A percentile compares a stretch with the other conserved stretches of the same genome.
These are phyloP conservation scores for Panaeolus cyanescens DNA, from an alignment of 768 basidiomycete species.

Conservation along the genomic window DNA sequence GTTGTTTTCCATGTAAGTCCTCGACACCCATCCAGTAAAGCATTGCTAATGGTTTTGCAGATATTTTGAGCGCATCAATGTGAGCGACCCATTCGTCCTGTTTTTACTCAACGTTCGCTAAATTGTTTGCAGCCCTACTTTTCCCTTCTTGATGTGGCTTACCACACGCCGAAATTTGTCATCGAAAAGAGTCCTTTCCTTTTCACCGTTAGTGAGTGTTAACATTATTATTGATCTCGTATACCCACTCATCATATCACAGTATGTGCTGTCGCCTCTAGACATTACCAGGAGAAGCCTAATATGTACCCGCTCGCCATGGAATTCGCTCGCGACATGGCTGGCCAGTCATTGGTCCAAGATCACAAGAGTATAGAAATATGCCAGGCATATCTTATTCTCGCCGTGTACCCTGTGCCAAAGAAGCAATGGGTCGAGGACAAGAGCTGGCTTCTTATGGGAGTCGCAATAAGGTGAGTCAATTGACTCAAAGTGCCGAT, in stretches of 20 bases:
- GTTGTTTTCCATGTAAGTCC: constrained; percentile 53
- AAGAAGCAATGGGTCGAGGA: constrained; percentile 71
- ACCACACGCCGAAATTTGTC: constrained; percentile 55
- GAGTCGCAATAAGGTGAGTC: constrained; percentile 64
- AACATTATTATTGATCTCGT: not conserved
- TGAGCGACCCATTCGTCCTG: constrained; percentile 23
- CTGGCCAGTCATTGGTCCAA: constrained; percentile 59
- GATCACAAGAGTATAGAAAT: constrained; percentile 72
- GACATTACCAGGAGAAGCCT: constrained; percentile 59
- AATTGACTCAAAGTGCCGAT: not conserved
- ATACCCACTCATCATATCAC: constrained; percentile 1
- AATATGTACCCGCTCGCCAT: constrained; percentile 58
- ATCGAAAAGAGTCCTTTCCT: constrained; percentile 59
- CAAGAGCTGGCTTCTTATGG: constrained; percentile 71
- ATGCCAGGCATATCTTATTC: constrained; percentile 74
- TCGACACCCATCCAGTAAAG: not conserved
- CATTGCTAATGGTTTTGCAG: constrained; percentile 23
- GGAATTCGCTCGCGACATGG: constrained; percentile 63
- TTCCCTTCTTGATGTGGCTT: constrained; percentile 55
- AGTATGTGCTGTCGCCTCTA: constrained; percentile 74
- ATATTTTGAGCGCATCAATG: constrained; percentile 57
- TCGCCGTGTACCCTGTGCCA: constrained; percentile 64
- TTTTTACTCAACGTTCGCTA: constrained; percentile 25
- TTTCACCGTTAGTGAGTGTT: constrained; percentile 58
- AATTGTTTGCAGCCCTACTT: constrained; percentile 47